Evolutionary conservation across 805 yeast genomes (phyloP), one percentile per base, ranked within the genome.

Genomic region (Clavispora phyllophila): DNA sequence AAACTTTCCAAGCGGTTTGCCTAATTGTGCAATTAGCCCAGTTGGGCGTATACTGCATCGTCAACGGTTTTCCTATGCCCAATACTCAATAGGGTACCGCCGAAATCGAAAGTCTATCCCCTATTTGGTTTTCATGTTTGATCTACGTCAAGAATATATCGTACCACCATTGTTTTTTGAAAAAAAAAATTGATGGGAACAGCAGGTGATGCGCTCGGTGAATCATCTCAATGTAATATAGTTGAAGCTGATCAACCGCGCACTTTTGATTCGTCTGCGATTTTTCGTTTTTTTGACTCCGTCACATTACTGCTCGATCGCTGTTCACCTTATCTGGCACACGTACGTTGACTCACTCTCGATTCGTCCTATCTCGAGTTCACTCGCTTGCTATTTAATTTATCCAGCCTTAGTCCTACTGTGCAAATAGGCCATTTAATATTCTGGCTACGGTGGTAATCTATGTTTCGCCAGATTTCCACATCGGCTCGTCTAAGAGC

Each of bases 171-270:
- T n/a, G n/a, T n/a, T n/a, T n/a, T 12, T 14, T 4, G 9, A 27
- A 27, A 14, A 14, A 6, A 6, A 2, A 2, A 29, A 29, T 9
- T 10, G 8, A 14, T 28, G 12, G 20, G 6, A 4, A 13, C 33
- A 7, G 15, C 33, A 29, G 19, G 20, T 29, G 20, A 29, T 15
- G 19, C 13, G 12, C 20, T 29, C 19, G 5, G 20, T 29, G 33
- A 29, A 13, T 29, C 33, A 29, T 20, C 13, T 4, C 20, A 17
- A 29, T 17, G 33, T 17, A 17, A 4, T 17, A 3, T 6, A 20
- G n/a, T 13, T 17, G 15, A 29, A 29, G 33, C 33, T 29, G 33
- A 29, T 29, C 33, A 29, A 29, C 33, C 33, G 33, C 33, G 33
- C 33, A 17, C 20, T 2, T 29, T 9, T 29, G 20, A 29, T 29